These are phyloP conservation scores for Paragyromitra xinjiangensis DNA, from an alignment of 495 filamentous ascomycete genomes.

Conservation along the genomic window DNA sequence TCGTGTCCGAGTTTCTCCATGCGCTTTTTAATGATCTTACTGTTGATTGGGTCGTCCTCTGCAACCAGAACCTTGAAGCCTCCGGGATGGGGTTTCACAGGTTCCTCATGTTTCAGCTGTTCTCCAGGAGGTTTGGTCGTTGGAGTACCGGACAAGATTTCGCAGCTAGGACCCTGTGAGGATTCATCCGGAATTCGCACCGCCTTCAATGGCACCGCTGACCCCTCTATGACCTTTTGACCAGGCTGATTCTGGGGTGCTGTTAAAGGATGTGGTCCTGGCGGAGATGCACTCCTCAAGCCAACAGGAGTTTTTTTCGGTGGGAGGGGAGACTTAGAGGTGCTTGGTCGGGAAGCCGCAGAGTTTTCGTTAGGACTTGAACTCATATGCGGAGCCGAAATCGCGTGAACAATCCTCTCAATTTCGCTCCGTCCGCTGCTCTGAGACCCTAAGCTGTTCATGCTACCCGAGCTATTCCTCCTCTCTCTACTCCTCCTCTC, in stretches of 20 bases:
- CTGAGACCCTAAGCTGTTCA: slow-evolving; percentile 19
- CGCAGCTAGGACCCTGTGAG: slow-evolving; percentile 1
- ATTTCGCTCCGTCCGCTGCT: slow-evolving; percentile 30
- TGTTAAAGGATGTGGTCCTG: not conserved
- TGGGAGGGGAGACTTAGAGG: slow-evolving; percentile 36
- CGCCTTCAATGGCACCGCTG: slow-evolving; percentile 60
- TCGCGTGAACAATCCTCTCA: slow-evolving; percentile 31
- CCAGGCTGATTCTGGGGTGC: slow-evolving; percentile 53
- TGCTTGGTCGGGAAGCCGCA: not conserved
- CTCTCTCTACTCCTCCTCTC: slow-evolving; percentile 21
- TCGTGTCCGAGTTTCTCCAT: slow-evolving; percentile 81
- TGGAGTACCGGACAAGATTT: not conserved
- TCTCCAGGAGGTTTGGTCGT: not conserved
- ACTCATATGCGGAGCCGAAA: slow-evolving; percentile 55
- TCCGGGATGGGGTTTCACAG: not conserved
- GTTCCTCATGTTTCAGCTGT: not conserved
- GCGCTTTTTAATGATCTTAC: slow-evolving; percentile 84
- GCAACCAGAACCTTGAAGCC: slow-evolving; percentile 76
- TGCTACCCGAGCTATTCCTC: slow-evolving; percentile 23
- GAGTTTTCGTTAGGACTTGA: slow-evolving; percentile 30
- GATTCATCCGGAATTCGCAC: slow-evolving; percentile 61
- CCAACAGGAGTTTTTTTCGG: not conserved
- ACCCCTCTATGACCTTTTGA: slow-evolving; percentile 60
- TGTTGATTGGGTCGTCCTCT: slow-evolving; percentile 93
- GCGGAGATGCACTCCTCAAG: not conserved